Evolutionary conservation across 768 basidiomycete genomes (phyloP), one percentile per base, ranked within the genome.

Genomic region (Aureoboletus auriporus): DNA sequence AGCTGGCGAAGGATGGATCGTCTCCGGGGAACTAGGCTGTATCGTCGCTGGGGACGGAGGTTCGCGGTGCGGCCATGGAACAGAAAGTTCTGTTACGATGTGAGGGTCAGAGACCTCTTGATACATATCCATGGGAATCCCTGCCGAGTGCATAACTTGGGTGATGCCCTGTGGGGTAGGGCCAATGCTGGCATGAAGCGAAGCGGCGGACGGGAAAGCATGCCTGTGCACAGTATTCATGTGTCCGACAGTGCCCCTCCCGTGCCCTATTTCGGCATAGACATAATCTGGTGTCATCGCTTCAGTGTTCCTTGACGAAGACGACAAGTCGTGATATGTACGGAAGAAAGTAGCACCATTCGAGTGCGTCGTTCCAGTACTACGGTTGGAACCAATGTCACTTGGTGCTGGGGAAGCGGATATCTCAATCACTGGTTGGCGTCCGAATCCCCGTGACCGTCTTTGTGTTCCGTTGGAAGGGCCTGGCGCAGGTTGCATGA

Each of bases 201-300:
- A 55, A 31, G 45, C 16, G 11, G 56, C 29, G 8, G 66, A 30
- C 13, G 55, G 57, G 37, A 67, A 63, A 36, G 52, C 31, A 39
- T 60, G 63, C 47, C 63, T 61, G 12, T 56, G 51, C 10, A 62
- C 34, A 29, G 51, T 31, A 35, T 51, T 60, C 42, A 29, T 31
- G 14, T 58, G 56, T 47, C 51, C 56, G 26, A 41, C 56, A 16
- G 75, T 68, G 6, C 84, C 84, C 27, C 83, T 75, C 4, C 84
- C 85, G 59, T 87, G 86, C 3, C 84, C 86, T 50, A 87, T 83
- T 61, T 90, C 88, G 6, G 86, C 84, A 52, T 76, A 87, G 55
- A 84, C 75, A 43, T 86, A 74, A 57, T 89, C 87, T 20, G 85
- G 86, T 13, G 85, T 89, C 61, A 82, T 66, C 14, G 78, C 75